These are phyloP conservation scores for Neurospora sp. DNA, from an alignment of 495 filamentous ascomycete species.

Conservation along the genomic window DNA sequence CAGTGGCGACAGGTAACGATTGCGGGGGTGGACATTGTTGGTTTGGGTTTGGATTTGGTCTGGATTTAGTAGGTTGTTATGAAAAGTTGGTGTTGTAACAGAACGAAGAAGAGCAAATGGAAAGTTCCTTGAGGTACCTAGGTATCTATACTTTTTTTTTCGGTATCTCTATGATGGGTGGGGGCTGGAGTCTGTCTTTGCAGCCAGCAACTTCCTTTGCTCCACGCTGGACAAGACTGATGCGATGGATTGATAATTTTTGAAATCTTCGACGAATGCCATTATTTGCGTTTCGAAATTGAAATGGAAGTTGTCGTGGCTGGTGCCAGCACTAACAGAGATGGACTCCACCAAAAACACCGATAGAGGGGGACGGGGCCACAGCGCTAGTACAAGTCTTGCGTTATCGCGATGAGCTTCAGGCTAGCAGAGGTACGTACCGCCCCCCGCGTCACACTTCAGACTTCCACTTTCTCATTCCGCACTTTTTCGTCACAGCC, in stretches of 20 bases:
- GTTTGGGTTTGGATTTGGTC: no score
- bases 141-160: no score
- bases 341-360: background rate
- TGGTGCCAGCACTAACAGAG: background rate
- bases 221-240: background rate
- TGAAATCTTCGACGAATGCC: background rate
- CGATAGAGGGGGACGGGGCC: background rate
- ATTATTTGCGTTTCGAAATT: background rate
- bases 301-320: background rate
- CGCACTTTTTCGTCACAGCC: background rate
- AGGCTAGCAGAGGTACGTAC: background rate
- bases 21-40: no score
- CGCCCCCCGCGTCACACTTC: background rate
- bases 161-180: no score
- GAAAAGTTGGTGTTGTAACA: no score
- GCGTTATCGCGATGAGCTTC: background rate
- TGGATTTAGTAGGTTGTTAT: no score
- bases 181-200: background rate
- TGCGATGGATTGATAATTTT: background rate
- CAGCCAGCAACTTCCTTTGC: background rate
- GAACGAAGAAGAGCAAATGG: no score
- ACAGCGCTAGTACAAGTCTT: background rate
- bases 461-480: background rate
- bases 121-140: no score
- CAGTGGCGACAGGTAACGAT: no score